phyloP scores from a whole-genome alignment of 176 grass and related monocot genomes.

The Phyllostachys edulis region DNA sequence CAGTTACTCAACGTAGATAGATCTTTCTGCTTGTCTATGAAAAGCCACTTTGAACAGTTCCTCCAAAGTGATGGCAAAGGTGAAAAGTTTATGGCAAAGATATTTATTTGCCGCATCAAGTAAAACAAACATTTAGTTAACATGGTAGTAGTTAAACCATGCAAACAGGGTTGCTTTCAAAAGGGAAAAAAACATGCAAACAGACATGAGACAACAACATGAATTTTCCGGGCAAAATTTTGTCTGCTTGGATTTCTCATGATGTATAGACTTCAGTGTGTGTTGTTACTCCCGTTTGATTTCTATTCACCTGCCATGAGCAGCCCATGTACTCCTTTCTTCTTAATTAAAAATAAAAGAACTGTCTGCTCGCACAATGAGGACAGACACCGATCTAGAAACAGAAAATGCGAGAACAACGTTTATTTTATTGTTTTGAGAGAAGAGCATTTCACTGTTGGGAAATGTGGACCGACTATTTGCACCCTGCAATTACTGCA shows the following conservation, averaged over 20 bases:
- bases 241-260: neutral
- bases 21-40: constrained; percentile 34
- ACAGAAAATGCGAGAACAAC: neutral
- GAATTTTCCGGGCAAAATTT: neutral
- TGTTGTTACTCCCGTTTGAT: neutral
- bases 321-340: neutral
- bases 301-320: neutral
- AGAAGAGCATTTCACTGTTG: constrained; percentile 14
- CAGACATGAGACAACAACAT: neutral
- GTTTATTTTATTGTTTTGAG: neutral
- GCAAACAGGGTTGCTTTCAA: neutral
- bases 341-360: neutral
- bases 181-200: neutral
- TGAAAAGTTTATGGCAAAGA: constrained; percentile 16
- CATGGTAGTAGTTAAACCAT: neutral
- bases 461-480: neutral
- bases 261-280: neutral
- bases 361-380: neutral
- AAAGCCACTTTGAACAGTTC: constrained; percentile 28
- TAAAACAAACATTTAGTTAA: neutral
- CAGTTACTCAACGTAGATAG: constrained; percentile 31
- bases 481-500: constrained; percentile 7
- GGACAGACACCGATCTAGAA: neutral
- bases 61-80: constrained; percentile 11
- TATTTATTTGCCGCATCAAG: constrained; percentile 22